Percentiles rank a stretch among this genome's conserved stretches.
These are phyloP conservation scores for Dryas octopetala DNA, from an alignment of 306 rosid species.

Conservation along the genomic window DNA sequence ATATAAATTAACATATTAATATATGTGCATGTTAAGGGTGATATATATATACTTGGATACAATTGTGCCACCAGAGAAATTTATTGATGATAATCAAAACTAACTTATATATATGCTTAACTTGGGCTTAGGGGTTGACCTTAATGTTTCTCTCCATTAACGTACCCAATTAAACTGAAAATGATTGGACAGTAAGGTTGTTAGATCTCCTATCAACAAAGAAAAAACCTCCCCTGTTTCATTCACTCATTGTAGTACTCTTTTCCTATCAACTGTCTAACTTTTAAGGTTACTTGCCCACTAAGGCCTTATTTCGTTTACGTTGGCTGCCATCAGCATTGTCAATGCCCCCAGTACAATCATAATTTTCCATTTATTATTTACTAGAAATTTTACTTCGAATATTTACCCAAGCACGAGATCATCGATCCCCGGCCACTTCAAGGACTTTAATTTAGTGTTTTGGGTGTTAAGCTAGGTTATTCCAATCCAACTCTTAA, in stretches of 20 bases:
- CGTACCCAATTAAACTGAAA: not conserved
- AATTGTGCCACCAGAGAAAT: slow-evolving; percentile 1
- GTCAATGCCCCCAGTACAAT: not conserved
- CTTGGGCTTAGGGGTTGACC: slow-evolving; percentile 35
- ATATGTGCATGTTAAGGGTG: no score
- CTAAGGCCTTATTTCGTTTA: not conserved
- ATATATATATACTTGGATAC: not conserved
- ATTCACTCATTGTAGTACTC: slow-evolving; percentile 1
- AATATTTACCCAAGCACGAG: no score
- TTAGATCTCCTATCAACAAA: slow-evolving; percentile 50
- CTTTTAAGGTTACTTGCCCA: slow-evolving; percentile 15
- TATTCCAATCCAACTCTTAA: no score
- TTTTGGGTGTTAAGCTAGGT: no score
- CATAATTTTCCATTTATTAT: no score
- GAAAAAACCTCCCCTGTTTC: slow-evolving; percentile 19
- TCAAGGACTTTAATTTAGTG: no score
- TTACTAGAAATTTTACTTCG: no score
- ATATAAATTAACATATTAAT: no score
- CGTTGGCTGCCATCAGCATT: slow-evolving; percentile 5
- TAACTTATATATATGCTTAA: not conserved
- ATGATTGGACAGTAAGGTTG: slow-evolving; percentile 53
- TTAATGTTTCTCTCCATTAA: slow-evolving; percentile 1
- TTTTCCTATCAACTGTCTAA: slow-evolving; percentile 8
- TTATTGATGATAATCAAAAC: not conserved
- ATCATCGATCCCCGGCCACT: no score